phyloP scores from a whole-genome alignment of 75 land plant species.

The Cunninghamia lanceolata region DNA sequence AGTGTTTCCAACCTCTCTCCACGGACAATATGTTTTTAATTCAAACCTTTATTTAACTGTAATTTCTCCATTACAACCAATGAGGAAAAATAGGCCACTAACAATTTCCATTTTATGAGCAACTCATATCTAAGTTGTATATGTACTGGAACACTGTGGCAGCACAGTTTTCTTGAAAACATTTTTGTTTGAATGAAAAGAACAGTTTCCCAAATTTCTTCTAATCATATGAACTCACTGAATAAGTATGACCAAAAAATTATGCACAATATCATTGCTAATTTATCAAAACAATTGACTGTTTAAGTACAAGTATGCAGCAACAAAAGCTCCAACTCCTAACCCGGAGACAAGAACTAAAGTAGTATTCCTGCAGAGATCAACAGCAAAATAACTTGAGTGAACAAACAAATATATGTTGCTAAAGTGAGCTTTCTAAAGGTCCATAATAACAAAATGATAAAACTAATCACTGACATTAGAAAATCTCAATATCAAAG shows the following conservation, averaged over 20 bases:
- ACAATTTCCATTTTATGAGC: background rate
- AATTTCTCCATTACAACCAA: background rate
- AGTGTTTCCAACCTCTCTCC: background rate
- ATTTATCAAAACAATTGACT: conserved; percentile 11
- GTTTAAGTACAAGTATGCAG: conserved; percentile 77
- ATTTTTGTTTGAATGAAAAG: background rate
- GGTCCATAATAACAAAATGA: background rate
- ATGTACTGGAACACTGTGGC: background rate
- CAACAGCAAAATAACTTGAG: conserved; percentile 10
- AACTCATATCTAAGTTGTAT: background rate
- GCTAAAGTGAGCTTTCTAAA: background rate
- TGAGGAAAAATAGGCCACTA: background rate
- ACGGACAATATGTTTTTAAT: background rate
- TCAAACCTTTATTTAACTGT: background rate
- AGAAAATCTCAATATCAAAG: background rate
- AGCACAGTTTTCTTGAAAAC: background rate
- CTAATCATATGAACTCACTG: conserved; percentile 3
- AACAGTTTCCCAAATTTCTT: background rate
- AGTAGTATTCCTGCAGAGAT: conserved; percentile 49
- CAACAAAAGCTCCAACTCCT: conserved; percentile 63
- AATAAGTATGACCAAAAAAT: background rate
- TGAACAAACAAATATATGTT: background rate
- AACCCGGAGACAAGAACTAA: conserved; percentile 60
- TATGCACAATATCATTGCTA: background rate
- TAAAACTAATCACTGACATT: background rate